phyloP scores from a whole-genome alignment of 176 grass and related monocot genomes.

The Zoysia pacifica region DNA sequence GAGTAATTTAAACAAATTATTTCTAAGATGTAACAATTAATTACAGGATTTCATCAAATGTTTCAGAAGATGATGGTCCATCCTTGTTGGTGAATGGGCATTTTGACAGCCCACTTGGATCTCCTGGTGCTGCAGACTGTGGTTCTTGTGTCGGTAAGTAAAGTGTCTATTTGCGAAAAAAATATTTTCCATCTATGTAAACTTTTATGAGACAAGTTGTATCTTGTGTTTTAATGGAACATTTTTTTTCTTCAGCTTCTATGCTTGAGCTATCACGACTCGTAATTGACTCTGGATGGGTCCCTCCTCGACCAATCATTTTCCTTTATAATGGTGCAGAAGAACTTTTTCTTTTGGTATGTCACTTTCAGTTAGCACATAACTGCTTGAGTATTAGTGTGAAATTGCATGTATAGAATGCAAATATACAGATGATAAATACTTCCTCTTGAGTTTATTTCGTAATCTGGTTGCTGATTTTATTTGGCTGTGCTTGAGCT shows the following conservation, averaged over 20 bases:
- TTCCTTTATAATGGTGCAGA: conserved; percentile 99
- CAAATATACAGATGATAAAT: conserved; percentile 18
- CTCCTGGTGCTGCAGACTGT: conserved; percentile 92
- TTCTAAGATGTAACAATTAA: conserved; percentile 65
- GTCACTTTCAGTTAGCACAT: conserved; percentile 25
- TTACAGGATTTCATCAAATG: conserved; percentile 98
- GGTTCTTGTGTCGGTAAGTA: conserved; percentile 98
- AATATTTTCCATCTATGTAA: conserved; percentile 26
- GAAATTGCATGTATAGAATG: not conserved
- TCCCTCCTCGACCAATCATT: conserved; percentile 83
- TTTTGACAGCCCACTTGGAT: conserved; percentile 96
- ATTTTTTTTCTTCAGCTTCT: conserved; percentile 75
- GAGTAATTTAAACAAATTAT: conserved; percentile 45
- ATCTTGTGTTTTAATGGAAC: conserved; percentile 41
- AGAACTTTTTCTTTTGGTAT: conserved; percentile 99
- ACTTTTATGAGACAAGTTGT: conserved; percentile 23
- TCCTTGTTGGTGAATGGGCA: conserved; percentile 95
- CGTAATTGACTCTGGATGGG: conserved; percentile 85
- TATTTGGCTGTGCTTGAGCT: not conserved
- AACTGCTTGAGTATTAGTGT: not conserved
- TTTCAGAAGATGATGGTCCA: conserved; percentile 82
- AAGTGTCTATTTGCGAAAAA: conserved; percentile 17
- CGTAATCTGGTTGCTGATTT: not conserved
- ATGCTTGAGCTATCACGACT: conserved; percentile 98
- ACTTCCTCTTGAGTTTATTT: not conserved